Evolutionary conservation across 352 stramenopile species (phyloP).

Genomic region (Ophiocytium majus): DNA sequence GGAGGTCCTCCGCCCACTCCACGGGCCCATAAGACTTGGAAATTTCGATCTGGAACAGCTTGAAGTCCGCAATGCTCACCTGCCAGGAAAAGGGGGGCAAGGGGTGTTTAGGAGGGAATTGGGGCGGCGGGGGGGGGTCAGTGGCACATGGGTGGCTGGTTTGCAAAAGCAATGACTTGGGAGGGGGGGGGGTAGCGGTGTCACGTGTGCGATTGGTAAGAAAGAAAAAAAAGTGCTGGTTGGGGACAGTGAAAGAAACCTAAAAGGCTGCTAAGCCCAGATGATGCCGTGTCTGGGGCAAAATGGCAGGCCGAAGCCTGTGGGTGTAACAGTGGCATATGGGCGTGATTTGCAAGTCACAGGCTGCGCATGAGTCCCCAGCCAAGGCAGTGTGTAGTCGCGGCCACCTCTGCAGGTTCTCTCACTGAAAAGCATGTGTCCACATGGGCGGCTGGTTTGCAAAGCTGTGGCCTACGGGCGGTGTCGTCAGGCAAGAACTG

Average conservation of each 20-base stretch:
- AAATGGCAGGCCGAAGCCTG: too few species aligned
- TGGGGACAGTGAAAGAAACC: background rate
- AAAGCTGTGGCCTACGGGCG: background rate
- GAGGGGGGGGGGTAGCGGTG: background rate
- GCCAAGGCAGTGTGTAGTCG: background rate
- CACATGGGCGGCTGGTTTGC: background rate
- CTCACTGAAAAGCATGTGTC: background rate
- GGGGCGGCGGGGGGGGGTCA: too few species aligned
- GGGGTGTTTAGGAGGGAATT: too few species aligned
- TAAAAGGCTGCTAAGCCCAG: background rate
- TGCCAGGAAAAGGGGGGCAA: too few species aligned
- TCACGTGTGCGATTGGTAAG: background rate
- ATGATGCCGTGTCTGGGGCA: too few species aligned
- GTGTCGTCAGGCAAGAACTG: background rate
- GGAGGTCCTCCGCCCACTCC: slow-evolving; percentile 88
- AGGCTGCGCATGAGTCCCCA: background rate
- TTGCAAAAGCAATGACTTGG: too few species aligned
- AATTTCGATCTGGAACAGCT: slow-evolving; percentile 92
- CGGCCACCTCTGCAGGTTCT: background rate
- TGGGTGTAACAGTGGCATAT: background rate
- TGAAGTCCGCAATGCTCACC: slow-evolving; percentile 84
- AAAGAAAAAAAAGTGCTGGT: background rate
- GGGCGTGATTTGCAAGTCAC: background rate
- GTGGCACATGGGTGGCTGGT: too few species aligned
- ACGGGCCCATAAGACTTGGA: slow-evolving; percentile 84